Conservation (phyloP, 2,329 filamentous ascomycete species). For the Endoconidiophora polonica region DNA sequence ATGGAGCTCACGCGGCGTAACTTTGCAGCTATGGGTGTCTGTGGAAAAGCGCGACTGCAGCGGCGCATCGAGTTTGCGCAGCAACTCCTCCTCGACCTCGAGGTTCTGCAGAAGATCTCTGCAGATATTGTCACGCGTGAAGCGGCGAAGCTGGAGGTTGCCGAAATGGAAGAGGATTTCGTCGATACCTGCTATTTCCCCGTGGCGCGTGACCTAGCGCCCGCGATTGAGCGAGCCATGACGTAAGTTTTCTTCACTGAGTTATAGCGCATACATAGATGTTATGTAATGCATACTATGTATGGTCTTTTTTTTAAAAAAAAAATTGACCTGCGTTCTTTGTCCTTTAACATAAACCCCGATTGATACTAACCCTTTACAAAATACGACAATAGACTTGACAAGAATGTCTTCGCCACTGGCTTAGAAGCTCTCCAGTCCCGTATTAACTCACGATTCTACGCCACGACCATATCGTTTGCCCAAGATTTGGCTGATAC, state of each 20-base stretch:
- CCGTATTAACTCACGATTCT: conserved; percentile 38
- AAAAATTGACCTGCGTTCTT: too few relatives aligned
- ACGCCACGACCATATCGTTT: conserved; percentile 41
- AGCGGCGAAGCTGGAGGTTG: conserved; percentile 57
- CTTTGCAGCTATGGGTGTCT: conserved; percentile 85
- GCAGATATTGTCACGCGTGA: conserved; percentile 61
- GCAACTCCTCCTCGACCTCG: conserved; percentile 57
- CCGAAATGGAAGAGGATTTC: conserved; percentile 59
- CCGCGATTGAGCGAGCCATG: conserved; percentile 65
- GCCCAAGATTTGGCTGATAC: conserved; percentile 38
- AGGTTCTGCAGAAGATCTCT: conserved; percentile 54
- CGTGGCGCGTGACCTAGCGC: conserved; percentile 56
- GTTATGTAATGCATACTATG: neutral
- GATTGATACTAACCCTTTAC: conserved; percentile 9
- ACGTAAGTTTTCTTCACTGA: conserved; percentile 40
- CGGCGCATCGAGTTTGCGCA: conserved; percentile 81
- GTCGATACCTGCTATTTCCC: conserved; percentile 89
- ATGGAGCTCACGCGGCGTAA: conserved; percentile 94
- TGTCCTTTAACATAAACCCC: conserved; percentile 22
- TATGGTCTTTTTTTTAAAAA: too few relatives aligned
- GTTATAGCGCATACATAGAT: neutral
- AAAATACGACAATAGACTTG: conserved; percentile 31
- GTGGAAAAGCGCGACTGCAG: conserved; percentile 59
- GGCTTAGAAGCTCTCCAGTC: conserved; percentile 33
- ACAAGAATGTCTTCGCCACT: conserved; percentile 42